phyloP scores from a whole-genome alignment of 208 protist species.

The Wallacemonas sp. region DNA sequence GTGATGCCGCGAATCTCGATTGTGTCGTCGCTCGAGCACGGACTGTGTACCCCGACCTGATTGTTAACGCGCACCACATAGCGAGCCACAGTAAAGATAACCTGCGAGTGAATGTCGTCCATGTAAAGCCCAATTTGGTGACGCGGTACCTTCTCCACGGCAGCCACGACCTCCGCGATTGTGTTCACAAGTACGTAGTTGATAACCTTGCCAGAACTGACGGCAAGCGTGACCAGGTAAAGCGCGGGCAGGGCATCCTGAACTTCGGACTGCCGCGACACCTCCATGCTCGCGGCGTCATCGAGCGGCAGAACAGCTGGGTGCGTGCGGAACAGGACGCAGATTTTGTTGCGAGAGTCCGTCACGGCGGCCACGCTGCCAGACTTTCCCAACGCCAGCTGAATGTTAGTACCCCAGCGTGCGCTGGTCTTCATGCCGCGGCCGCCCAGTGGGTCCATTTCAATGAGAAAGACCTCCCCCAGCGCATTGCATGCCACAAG shows the following conservation, averaged over 20 bases:
- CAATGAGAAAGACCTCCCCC: constrained; percentile 62
- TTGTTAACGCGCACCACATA: constrained; percentile 79
- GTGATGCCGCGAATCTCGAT: constrained; percentile 35
- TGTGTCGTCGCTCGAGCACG: constrained; percentile 75
- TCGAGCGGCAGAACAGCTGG: constrained; percentile 23
- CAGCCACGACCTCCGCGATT: constrained; percentile 43
- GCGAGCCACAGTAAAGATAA: constrained; percentile 51
- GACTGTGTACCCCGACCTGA: constrained; percentile 62
- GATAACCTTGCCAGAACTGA: constrained; percentile 43
- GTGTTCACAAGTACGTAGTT: constrained; percentile 64
- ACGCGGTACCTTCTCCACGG: constrained; percentile 34
- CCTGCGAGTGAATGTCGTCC: constrained; percentile 39
- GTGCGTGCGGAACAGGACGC: constrained; percentile 42
- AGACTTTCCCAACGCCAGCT: constrained; percentile 32
- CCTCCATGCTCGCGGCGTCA: constrained; percentile 1
- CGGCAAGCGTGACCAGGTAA: constrained; percentile 59
- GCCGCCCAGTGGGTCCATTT: constrained; percentile 27
- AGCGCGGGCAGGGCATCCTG: constrained; percentile 33
- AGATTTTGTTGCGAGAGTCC: constrained; percentile 52
- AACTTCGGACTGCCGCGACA: background rate
- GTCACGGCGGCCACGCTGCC: constrained; percentile 44
- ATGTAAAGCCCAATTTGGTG: constrained; percentile 64
- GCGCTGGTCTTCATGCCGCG: constrained; percentile 14
- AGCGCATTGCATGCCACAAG: constrained; percentile 47
- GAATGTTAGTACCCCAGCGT: constrained; percentile 66